Evolutionary conservation across 73 alveolate species (phyloP), one percentile per base, ranked within the genome.

Genomic region (Paramecium primaurelia): DNA sequence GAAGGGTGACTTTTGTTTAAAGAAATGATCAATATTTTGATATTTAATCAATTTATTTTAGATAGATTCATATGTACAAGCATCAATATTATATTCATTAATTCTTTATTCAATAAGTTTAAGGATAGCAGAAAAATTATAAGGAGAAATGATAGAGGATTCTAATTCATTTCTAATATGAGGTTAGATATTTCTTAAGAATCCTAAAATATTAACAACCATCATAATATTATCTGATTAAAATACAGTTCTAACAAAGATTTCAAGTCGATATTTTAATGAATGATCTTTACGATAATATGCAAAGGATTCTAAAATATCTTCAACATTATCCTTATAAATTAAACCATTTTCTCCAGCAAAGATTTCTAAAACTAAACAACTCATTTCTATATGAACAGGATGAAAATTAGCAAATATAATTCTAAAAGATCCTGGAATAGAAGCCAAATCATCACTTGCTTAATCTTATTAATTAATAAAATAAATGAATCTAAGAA

Each of bases 371-470:
- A 75, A 18, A 18, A 75, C 88, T 20, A 75, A 8, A 11, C 88
- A 75, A 38, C 88, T 75, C 88, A 75, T 38, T 75, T 75, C 88
- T 2, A 75, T 42, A 36, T 75, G 88, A 42, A 75, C 60, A 42
- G 88, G 88, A 22, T 75, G 88, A 42, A 75, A 75, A 42, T 75
- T 75, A 36, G 88, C 58, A 75, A 75, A 75, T 42, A 75, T 38
- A 3, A 75, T 75, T 37, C 60, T 75, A 20, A 75, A 75, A 7
- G 88, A 36, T 75, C 88, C 88, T 0, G 88, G 88, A 8, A 75
- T 75, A 7, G 64, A 36, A 11, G 88, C 37, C 20, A 75, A 8
- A 20, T 75, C 88, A 42, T 75, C 88, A 18, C 88, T 30, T 30
- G 49, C 84, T 25, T 8, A 14, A 18, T 75, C 60, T 22, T 68